Base-by-base conservation (phyloP, 2,329 filamentous ascomycete species). In the Triangularia setosa region DNA sequence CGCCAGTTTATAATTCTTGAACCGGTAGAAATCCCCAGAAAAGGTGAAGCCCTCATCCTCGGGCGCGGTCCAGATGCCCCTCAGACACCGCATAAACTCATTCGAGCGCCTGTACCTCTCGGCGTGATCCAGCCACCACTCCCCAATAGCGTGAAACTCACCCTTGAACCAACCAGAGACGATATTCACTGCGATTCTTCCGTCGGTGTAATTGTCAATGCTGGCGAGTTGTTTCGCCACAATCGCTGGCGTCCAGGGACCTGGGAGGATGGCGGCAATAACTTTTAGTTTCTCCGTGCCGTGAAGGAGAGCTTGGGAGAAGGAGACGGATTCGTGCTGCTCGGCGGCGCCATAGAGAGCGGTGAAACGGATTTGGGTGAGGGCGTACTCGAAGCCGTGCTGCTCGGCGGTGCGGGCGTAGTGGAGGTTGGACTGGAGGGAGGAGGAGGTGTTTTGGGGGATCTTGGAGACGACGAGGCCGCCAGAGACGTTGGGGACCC, bases 101-200 rank as follows among this genome's bases (percentile, higher is more conserved):
- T 78, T 75, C 61, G 75, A 80, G 18, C 82, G 78, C 33, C 81
- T 76, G 69, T 83, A 84, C 3, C 81, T 78, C 72, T 84, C 82
- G 1, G 79, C 78, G 66, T 84, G 81, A 67, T 84, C 81, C 16
- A 84, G 76, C 82, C 81, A 84, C 81, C 81, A 84, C 71, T 83
- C 79, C 4, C 81, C 81, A 23, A 84, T 80, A 56, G 77, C 76
- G 0, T 77, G 79, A 65, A 84, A 84, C 71, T 84, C 82, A 60
- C 77, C 75, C 68, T 83, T 83, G 73, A 84, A 83, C 81, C 82
- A 84, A 3, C 82, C 82, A 1, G 78, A 81, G 0, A 84, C 82
- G 1, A 84, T 75, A 60, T 84, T 84, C 9, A 84, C 81, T 1
- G 80, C 80, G 25, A 83, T 78, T 4, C 81, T 78, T 1, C 81